Conservation (phyloP, 352 stramenopile genomes). For the Phytophthora pseudosyringae region DNA sequence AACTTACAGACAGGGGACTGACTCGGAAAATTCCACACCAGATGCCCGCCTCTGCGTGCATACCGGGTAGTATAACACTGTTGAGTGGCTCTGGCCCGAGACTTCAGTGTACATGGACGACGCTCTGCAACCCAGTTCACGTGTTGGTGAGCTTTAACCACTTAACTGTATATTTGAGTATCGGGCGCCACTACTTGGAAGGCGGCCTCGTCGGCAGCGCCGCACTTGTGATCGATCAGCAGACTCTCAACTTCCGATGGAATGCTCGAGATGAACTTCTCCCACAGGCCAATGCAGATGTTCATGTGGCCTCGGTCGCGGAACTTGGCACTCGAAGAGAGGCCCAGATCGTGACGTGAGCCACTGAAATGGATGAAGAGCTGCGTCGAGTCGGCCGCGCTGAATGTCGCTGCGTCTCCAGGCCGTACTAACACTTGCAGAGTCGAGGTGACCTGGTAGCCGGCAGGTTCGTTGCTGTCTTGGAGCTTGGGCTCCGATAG, state of each 20-base stretch:
- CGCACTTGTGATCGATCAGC: constrained; percentile 16
- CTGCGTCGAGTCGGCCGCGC: constrained; percentile 6
- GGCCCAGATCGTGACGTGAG: background rate
- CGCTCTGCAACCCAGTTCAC: too few species aligned
- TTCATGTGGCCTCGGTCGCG: constrained; percentile 14
- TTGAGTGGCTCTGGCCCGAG: too few species aligned
- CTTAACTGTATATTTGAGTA: too few species aligned
- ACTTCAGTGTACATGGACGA: too few species aligned
- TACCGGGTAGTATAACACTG: too few species aligned
- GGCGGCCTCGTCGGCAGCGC: too few species aligned
- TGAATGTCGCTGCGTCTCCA: background rate
- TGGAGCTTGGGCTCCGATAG: constrained; percentile 6
- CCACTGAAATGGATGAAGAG: constrained; percentile 16
- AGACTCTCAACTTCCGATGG: constrained; percentile 23
- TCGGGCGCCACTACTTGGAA: too few species aligned
- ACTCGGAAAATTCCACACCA: too few species aligned
- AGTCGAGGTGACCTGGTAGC: constrained; percentile 9
- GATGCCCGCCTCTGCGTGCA: too few species aligned
- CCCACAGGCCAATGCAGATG: constrained; percentile 2
- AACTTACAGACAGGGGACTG: too few species aligned
- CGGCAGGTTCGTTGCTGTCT: constrained; percentile 5
- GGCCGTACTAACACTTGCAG: constrained; percentile 8
- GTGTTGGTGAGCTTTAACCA: too few species aligned
- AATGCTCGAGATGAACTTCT: constrained; percentile 14
- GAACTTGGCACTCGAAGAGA: constrained; percentile 4